Evolutionary conservation across 2,329 filamentous ascomycete species (phyloP), one percentile per base, ranked within the genome.

Genomic region (Zasmidium angulare): DNA sequence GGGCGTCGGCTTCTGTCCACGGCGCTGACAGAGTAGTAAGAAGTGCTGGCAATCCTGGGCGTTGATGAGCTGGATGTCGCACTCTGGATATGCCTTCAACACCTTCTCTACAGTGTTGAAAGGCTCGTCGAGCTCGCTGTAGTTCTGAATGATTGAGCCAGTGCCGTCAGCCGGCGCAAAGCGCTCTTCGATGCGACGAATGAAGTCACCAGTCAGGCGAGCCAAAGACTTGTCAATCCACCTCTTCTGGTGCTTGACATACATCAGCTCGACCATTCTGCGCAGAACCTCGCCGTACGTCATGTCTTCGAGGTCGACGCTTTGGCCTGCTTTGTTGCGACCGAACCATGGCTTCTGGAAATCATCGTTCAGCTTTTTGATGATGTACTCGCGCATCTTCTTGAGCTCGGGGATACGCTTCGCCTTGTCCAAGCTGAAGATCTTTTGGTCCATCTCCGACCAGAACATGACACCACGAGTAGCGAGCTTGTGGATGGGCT

Each of bases 371-470:
- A 97, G 86, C 76, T 93, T 95, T 82, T 93, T 89, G 79, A 97
- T 96, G 75, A 96, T 96, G 78, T 96, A 89, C 51, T 91, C 87
- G 54, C 90, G 88, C 73, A 90, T 88, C 80, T 95, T 96, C 81
- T 91, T 91, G 46, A 97, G 83, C 78, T 95, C 92, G 1, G 89
- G 84, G 21, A 96, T 82, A 46, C 92, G 88, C 82, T 97, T 96
- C 72, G 93, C 91, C 81, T 96, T 97, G 77, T 96, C 93, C 51
- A 99, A 81, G 72, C 87, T 89, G 82, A 99, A 99, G 71, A 99
- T 98, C 79, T 96, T 97, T 76, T 96, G 86, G 72, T 99, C 95
- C 92, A 99, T 96, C 79, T 99, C 96, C 52, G 92, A 89, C 95
- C 95, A 99, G 82, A 99, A 96, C 56, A 86, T 82, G 50, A 99